Conservation (phyloP, 768 basidiomycete genomes). For the Suillus subaureus region DNA sequence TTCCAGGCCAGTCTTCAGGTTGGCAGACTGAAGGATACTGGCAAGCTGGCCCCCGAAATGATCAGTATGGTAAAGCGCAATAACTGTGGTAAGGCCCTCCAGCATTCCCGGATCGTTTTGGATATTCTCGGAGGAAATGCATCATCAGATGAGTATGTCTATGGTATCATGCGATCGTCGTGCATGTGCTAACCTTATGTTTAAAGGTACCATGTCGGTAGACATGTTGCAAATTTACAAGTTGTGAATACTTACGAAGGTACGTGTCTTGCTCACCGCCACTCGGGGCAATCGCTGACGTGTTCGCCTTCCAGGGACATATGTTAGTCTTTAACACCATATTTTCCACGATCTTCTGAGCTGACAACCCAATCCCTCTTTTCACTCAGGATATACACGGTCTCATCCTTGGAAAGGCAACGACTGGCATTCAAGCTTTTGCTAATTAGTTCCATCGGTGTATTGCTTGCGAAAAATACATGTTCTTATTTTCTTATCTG, state of each 20-base stretch:
- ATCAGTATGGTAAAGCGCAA: conserved; percentile 94
- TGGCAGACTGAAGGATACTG: conserved; percentile 84
- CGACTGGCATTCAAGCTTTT: conserved; percentile 90
- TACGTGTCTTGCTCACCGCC: conserved; percentile 26
- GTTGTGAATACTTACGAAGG: conserved; percentile 98
- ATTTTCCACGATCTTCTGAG: conserved; percentile 13
- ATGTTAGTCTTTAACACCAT: conserved; percentile 42
- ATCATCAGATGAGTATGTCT: conserved; percentile 82
- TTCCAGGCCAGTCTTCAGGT: conserved; percentile 76
- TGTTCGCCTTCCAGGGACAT: conserved; percentile 46
- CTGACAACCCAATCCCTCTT: conserved; percentile 9
- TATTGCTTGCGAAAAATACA: not conserved
- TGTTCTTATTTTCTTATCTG: not conserved
- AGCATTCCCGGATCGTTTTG: conserved; percentile 77
- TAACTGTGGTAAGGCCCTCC: conserved; percentile 91
- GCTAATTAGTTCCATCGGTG: conserved; percentile 44
- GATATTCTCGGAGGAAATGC: conserved; percentile 97
- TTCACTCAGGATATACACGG: conserved; percentile 77
- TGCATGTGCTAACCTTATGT: not conserved
- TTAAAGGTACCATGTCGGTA: conserved; percentile 84
- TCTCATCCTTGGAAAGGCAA: conserved; percentile 92
- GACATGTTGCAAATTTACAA: conserved; percentile 93
- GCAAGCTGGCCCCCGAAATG: conserved; percentile 84
- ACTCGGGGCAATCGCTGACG: conserved; percentile 5
- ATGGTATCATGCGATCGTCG: not conserved